Conservation (phyloP, 2,329 filamentous ascomycete genomes). For the Lachnellula occidentalis region DNA sequence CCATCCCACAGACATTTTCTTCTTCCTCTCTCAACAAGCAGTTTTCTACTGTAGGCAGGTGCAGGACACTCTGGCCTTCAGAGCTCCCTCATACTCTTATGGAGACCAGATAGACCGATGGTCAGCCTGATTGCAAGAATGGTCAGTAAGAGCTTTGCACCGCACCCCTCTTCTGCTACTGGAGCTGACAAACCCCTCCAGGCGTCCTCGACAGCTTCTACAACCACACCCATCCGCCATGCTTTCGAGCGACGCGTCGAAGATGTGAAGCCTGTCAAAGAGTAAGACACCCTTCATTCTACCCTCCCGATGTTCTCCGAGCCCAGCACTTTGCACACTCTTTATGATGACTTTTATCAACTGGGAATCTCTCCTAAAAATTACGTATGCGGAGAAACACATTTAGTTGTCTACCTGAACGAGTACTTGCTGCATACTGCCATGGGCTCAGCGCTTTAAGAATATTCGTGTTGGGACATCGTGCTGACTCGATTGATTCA, state of each 20-base stretch:
- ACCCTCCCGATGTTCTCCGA: constrained; percentile 1
- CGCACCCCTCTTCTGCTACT: not conserved
- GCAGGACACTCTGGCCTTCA: not conserved
- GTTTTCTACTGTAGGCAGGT: not conserved
- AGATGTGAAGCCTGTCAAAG: constrained; percentile 81
- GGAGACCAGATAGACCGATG: constrained; percentile 16
- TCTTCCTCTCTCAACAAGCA: not conserved
- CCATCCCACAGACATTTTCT: not conserved
- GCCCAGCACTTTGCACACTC: constrained; percentile 29
- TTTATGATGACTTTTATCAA: constrained; percentile 75
- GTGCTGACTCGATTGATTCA: constrained; percentile 21
- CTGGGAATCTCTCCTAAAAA: constrained; percentile 99
- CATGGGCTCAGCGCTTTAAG: not conserved
- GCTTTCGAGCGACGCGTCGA: constrained; percentile 77
- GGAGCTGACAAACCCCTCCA: constrained; percentile 14
- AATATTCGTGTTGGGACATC: not conserved
- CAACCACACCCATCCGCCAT: constrained; percentile 51
- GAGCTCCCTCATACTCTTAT: constrained; percentile 10
- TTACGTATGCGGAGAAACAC: constrained; percentile 79
- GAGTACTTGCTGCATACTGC: constrained; percentile 20
- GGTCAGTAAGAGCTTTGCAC: constrained; percentile 18
- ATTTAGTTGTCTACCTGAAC: constrained; percentile 75
- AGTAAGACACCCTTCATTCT: constrained; percentile 52
- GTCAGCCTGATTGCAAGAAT: constrained; percentile 23
- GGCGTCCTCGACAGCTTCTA: constrained; percentile 47